Conservation (phyloP, 345 rosid species). For the Cochlearia excelsa region DNA sequence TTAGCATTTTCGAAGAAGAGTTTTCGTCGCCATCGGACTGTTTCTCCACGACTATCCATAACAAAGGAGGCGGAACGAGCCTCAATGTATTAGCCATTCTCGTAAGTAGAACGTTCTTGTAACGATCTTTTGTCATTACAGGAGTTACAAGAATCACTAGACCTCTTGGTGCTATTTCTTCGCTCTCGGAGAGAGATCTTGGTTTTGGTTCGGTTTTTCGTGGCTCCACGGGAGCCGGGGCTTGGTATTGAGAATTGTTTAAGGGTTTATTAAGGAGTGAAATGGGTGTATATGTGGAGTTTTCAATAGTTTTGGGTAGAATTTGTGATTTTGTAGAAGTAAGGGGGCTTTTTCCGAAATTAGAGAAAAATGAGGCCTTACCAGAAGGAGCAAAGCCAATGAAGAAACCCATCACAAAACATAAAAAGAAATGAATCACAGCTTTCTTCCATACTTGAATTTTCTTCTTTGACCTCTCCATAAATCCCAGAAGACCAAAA, state of each 20-base stretch:
- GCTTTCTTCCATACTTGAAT: slow-evolving; percentile 84
- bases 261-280: slow-evolving; percentile 34
- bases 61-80: slow-evolving; percentile 63
- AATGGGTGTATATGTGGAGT: slow-evolving; percentile 24
- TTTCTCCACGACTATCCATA: slow-evolving; percentile 81
- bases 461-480: slow-evolving; percentile 82
- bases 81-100: slow-evolving; percentile 61
- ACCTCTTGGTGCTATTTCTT: slow-evolving; percentile 38
- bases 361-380: slow-evolving; percentile 45
- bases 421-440: slow-evolving; percentile 63
- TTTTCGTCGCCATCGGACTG: slow-evolving; percentile 40
- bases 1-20: slow-evolving; percentile 42
- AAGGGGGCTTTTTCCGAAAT: slow-evolving; percentile 4
- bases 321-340: slow-evolving; percentile 32
- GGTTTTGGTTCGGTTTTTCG: slow-evolving; percentile 31
- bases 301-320: slow-evolving; percentile 35
- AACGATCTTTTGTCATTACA: slow-evolving; percentile 36
- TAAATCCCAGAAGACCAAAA: slow-evolving; percentile 40
- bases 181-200: slow-evolving; percentile 17
- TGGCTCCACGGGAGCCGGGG: slow-evolving; percentile 28
- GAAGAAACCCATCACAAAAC: slow-evolving; percentile 89
- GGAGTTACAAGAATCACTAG: slow-evolving; percentile 69
- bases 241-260: slow-evolving; percentile 27
- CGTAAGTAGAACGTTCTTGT: slow-evolving; percentile 53
- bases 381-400: slow-evolving; percentile 83